These are phyloP conservation scores for Mucor indicus DNA, from an alignment of 371 early-diverging fungal genomes.

Conservation along the genomic window DNA sequence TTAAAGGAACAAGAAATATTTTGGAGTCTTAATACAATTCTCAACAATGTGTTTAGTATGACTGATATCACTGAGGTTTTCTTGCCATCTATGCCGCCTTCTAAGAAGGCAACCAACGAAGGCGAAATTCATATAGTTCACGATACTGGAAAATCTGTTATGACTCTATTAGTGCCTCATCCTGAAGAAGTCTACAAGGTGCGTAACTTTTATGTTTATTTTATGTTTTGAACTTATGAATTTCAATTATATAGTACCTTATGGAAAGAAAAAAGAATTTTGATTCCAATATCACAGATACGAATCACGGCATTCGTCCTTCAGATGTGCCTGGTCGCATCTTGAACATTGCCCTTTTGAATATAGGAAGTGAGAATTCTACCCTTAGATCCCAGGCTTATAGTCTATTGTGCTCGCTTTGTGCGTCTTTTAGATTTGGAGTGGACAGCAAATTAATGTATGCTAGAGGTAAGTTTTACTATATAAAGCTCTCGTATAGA, in stretches of 20 bases:
- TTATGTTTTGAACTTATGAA: too few relatives aligned
- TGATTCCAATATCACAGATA: slow-evolving; percentile 55
- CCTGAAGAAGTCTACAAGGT: slow-evolving; percentile 69
- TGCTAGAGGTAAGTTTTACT: slow-evolving; percentile 49
- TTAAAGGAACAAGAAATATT: slow-evolving; percentile 63
- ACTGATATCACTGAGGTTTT: slow-evolving; percentile 74
- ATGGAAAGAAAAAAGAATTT: slow-evolving; percentile 63
- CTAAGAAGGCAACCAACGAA: slow-evolving; percentile 37
- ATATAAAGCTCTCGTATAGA: too few relatives aligned
- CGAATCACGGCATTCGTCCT: slow-evolving; percentile 72
- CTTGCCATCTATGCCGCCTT: slow-evolving; percentile 38
- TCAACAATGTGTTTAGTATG: slow-evolving; percentile 83
- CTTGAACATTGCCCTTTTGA: slow-evolving; percentile 87
- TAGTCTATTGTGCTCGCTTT: slow-evolving; percentile 75
- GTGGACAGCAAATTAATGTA: slow-evolving; percentile 71
- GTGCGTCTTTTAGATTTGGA: slow-evolving; percentile 73
- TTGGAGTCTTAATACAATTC: slow-evolving; percentile 59
- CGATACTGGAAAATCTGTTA: slow-evolving; percentile 48
- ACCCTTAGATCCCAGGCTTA: slow-evolving; percentile 77
- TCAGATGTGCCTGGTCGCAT: slow-evolving; percentile 89
- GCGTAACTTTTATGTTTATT: too few relatives aligned
- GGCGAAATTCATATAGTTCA: slow-evolving; percentile 71
- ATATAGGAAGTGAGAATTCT: slow-evolving; percentile 77
- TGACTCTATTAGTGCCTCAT: slow-evolving; percentile 69
- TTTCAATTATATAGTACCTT: slow-evolving; percentile 13